Conservation (phyloP, 1,284 basidiomycete species). For the Ganoderma meredithae region DNA sequence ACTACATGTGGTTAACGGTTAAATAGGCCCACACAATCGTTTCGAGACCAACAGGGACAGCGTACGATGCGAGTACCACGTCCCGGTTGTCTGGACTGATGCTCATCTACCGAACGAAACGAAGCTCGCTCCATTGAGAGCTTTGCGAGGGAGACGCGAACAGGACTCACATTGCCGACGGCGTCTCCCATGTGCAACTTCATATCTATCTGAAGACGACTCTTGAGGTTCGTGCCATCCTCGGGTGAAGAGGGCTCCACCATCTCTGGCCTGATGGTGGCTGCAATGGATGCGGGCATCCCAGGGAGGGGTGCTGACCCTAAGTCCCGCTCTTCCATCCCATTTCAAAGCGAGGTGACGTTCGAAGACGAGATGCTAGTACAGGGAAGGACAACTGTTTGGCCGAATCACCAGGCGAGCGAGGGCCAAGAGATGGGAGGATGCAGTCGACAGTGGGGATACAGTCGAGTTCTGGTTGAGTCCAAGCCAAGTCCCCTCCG, state of each 20-base stretch:
- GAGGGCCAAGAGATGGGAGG: background rate
- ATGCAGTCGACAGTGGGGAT: background rate
- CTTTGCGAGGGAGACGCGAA: background rate
- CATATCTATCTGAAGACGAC: constrained; percentile 77
- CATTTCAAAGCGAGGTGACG: constrained; percentile 25
- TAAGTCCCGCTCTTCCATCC: constrained; percentile 30
- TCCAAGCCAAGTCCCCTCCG: background rate
- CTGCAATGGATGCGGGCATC: constrained; percentile 27
- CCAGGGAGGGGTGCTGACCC: constrained; percentile 24
- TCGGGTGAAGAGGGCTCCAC: constrained; percentile 26
- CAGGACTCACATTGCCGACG: constrained; percentile 66
- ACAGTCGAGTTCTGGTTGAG: background rate
- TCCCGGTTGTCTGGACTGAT: constrained; percentile 83
- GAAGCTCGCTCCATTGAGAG: background rate
- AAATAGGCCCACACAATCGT: background rate
- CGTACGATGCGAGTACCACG: constrained; percentile 81
- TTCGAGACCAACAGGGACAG: constrained; percentile 15
- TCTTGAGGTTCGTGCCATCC: constrained; percentile 58
- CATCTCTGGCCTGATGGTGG: constrained; percentile 29
- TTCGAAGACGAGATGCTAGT: constrained; percentile 5
- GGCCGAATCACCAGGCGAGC: background rate
- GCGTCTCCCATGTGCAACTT: constrained; percentile 80
- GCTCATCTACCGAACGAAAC: constrained; percentile 64
- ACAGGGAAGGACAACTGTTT: background rate
- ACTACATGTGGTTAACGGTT: constrained; percentile 44